A percentile compares a stretch with the other conserved stretches of the same genome.
Evolutionary conservation across 164 flowering plant species (phyloP).

Genomic region (Liriodendron chinense): DNA sequence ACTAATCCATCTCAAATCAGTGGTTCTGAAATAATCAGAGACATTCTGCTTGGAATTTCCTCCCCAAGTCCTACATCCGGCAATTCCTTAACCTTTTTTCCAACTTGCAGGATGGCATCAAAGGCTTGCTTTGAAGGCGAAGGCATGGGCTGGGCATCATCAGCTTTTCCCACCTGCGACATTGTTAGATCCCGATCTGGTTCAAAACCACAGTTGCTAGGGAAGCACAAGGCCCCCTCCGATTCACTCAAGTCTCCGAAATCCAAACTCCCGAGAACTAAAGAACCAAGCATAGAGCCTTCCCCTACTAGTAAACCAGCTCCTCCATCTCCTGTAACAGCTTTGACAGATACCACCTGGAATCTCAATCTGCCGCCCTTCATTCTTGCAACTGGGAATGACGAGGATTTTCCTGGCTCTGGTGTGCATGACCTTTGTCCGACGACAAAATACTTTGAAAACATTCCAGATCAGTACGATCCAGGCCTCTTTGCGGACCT

Average conservation of each 20-base stretch:
- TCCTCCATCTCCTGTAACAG: conserved; percentile 11
- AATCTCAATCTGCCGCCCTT: conserved; percentile 18
- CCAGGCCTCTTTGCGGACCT: conserved; percentile 40
- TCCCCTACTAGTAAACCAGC: conserved; percentile 18
- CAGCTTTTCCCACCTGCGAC: conserved; percentile 49
- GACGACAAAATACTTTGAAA: conserved; percentile 18
- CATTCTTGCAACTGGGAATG: conserved; percentile 1
- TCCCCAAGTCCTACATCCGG: background rate
- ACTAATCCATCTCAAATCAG: background rate
- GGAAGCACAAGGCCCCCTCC: conserved; percentile 67
- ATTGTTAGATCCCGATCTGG: conserved; percentile 35
- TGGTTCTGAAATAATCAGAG: background rate
- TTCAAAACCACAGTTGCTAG: conserved; percentile 41
- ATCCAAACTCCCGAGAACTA: conserved; percentile 40
- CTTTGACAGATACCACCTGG: conserved; percentile 15
- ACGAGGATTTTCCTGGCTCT: conserved; percentile 1
- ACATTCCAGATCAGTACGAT: conserved; percentile 29
- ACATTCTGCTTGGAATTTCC: background rate
- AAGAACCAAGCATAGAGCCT: conserved; percentile 28
- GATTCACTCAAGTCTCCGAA: conserved; percentile 56
- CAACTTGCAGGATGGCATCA: conserved; percentile 45
- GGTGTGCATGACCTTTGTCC: conserved; percentile 12
- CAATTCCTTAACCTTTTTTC: background rate
- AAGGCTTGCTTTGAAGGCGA: conserved; percentile 48
- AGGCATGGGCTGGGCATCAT: conserved; percentile 44